Conservation (phyloP, 164 flowering plant genomes). For the Akebia trifoliata region DNA sequence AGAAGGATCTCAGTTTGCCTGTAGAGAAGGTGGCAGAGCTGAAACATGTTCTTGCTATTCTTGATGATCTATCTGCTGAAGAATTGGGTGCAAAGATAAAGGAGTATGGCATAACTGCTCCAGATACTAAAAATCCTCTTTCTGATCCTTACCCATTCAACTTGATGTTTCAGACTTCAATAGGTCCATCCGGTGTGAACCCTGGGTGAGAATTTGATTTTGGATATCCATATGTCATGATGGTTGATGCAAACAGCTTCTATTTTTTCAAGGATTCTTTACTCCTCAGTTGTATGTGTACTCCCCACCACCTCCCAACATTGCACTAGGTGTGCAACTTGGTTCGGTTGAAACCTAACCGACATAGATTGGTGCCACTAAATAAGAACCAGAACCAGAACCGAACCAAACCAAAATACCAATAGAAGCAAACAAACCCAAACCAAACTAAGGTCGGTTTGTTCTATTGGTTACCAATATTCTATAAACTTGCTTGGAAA, state of each 20-base stretch:
- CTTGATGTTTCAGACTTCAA: slow-evolving; percentile 93
- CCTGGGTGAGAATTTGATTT: slow-evolving; percentile 53
- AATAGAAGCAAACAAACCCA: too few species aligned
- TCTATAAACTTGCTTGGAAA: too few species aligned
- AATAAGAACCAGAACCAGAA: too few species aligned
- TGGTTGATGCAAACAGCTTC: background rate
- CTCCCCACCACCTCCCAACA: too few species aligned
- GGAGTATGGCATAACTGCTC: slow-evolving; percentile 87
- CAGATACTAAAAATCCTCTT: slow-evolving; percentile 87
- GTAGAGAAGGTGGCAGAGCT: slow-evolving; percentile 71
- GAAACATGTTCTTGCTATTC: slow-evolving; percentile 65
- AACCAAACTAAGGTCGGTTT: too few species aligned
- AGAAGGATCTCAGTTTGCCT: slow-evolving; percentile 60
- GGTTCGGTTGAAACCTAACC: too few species aligned
- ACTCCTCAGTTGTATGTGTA: too few species aligned
- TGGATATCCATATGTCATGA: background rate
- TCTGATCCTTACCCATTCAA: slow-evolving; percentile 97
- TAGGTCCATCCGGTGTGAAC: slow-evolving; percentile 85
- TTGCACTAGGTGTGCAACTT: too few species aligned
- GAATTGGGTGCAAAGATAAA: slow-evolving; percentile 85
- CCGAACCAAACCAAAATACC: too few species aligned
- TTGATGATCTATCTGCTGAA: slow-evolving; percentile 84
- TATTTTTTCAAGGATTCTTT: background rate
- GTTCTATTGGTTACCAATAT: too few species aligned
- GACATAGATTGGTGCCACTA: too few species aligned